These are phyloP conservation scores for Ailanthus altissimus DNA, from an alignment of 345 rosid genomes.

Conservation along the genomic window DNA sequence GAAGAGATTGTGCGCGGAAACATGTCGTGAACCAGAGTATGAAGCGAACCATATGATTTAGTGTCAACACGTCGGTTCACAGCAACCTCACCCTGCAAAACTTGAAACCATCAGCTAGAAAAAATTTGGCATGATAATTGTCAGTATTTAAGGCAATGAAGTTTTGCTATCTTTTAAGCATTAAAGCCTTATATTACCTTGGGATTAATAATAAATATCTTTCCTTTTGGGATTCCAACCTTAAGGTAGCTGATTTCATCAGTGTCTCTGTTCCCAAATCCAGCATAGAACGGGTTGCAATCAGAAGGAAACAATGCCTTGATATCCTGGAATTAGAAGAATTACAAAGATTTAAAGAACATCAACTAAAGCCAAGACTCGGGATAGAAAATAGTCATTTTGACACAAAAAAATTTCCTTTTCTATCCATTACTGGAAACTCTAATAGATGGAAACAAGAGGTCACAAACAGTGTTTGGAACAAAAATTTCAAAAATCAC, in stretches of 20 bases:
- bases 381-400: too few relatives aligned
- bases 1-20: conserved; percentile 63
- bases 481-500: too few relatives aligned
- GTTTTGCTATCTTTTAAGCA: background rate
- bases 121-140: background rate
- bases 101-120: conserved; percentile 24
- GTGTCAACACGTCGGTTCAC: conserved; percentile 79
- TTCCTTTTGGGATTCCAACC: conserved; percentile 96
- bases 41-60: conserved; percentile 80
- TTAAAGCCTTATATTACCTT: conserved; percentile 52
- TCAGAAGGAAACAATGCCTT: conserved; percentile 83
- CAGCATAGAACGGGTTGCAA: conserved; percentile 95
- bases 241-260: conserved; percentile 97
- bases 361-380: background rate
- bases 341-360: background rate
- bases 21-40: conserved; percentile 81
- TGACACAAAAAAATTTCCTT: too few relatives aligned
- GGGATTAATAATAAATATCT: conserved; percentile 91
- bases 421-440: too few relatives aligned
- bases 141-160: conserved; percentile 10
- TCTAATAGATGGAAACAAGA: too few relatives aligned
- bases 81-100: conserved; percentile 88
- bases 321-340: conserved; percentile 61
- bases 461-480: too few relatives aligned
- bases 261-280: conserved; percentile 96